Base-by-base conservation (phyloP, 768 basidiomycete species). In the Amanita exitialis region DNA sequence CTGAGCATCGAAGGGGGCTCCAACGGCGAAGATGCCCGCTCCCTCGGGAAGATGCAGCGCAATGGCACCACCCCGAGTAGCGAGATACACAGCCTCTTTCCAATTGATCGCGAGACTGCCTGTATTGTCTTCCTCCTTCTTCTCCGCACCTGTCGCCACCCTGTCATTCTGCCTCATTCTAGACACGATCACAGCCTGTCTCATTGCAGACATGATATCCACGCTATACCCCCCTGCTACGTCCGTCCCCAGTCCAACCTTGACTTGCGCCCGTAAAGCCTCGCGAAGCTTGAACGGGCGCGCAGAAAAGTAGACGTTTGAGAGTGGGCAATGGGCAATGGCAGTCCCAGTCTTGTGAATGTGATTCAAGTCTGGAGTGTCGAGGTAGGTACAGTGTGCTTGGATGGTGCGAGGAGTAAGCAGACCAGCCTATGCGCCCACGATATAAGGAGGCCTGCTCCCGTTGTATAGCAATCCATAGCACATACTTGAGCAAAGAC, bases 311-410 rank as follows among this genome's bases (percentile, higher is more conserved):
- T 94, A 95, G 2, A 78, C 75, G 60, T 95, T 94, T 0, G 90
- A 92, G 10, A 95, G 71, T 0, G 92, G 92, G 63, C 92, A 95
- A 58, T 91, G 89, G 0, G 91, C 88, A 18, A 94, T 71, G 1
- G 86, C 72, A 1, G 82, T 78, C 13, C 80, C 78, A 23, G 61
- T 63, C 3, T 56, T 54, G 1, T 70, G 67, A 10, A 93, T 67
- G 15, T 70, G 73, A 0, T 67, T 61, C 9, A 91, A 70, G 30
- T 80, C 72, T 0, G 72, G 63, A 0, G 63, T 48, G n/a, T 67
- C 61, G 28, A 92, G 73, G 65, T 85, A 91, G 1, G 92, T 95
- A 67, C 91, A 94, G 62, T 94, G 92, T 0, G 90, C 91, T 70
- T 91, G 88, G 10, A 93, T 64, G 0, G 89, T 85, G 12, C 75